Base-by-base conservation (phyloP, 345 rosid genomes). In the Sonneratia caseolaris region DNA sequence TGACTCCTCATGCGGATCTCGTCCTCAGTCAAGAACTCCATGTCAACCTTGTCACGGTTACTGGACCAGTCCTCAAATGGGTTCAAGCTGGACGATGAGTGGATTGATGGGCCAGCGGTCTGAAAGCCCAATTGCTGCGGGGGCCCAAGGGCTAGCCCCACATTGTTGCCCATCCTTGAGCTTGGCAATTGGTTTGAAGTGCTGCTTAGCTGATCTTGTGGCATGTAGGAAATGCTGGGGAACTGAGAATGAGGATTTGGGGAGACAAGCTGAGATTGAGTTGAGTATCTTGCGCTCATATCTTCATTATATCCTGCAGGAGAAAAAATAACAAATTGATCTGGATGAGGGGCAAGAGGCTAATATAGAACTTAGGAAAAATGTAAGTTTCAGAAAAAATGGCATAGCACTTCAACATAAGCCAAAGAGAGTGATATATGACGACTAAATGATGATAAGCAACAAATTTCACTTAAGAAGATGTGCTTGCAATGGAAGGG, bases 41-140 rank as follows among this genome's bases (percentile, higher is more conserved):
- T 89, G 59, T 81, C 87, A 64, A 87, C 88, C 81, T 73, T 91
- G 73, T 88, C 98, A 3, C 93, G 81, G 73, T 76, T 81, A 74
- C 74, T 79, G 12, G 90, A 73, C 98, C 97, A 94, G 72, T 90
- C 96, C 62, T 91, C 98, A 76, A 91, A 91, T 68, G 91, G 89
- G 76, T 85, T 88, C 51, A 80, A 70, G 79, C 72, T 78, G 55
- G 87, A 66, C 48, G 81, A 71, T 78, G 70, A 24, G 35, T 81
- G 90, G 75, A 75, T 71, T 6, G 87, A 76, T 55, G 92, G 70
- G 64, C 80, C 80, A 35, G 70, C 8, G 71, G 76, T 73, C 75
- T 85, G 89, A 76, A 86, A 82, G 51, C 86, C 89, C 15, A 82
- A 62, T 78, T 90, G 72, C 66, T 75, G 95, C 0, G 96, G 89